Evolutionary conservation across 371 early-diverging fungal species (phyloP).

Genomic region (Phascolomyces articulosus): DNA sequence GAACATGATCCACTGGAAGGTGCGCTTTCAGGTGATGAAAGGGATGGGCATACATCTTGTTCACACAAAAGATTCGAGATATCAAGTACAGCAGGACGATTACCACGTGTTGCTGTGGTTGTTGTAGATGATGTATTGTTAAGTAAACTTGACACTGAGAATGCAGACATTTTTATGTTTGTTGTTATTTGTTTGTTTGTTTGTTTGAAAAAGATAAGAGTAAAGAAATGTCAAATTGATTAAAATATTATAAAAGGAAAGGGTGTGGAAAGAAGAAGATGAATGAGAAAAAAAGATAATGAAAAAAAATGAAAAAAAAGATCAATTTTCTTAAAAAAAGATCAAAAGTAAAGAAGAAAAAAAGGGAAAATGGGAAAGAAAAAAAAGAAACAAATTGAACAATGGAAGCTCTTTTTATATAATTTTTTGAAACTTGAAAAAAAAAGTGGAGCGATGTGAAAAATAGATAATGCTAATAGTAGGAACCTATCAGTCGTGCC

Average conservation of each 20-base stretch:
- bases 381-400: background rate
- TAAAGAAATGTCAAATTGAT: no score
- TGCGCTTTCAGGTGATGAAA: conserved; percentile 26
- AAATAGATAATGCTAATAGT: background rate
- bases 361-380: background rate
- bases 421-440: background rate
- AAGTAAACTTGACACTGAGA: conserved; percentile 9
- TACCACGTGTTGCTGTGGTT: background rate
- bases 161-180: conserved; percentile 5
- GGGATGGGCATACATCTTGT: conserved; percentile 17
- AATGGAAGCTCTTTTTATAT: background rate
- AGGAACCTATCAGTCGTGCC: no score
- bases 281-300: no score
- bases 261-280: background rate
- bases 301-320: no score
- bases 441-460: background rate
- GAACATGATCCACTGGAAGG: conserved; percentile 26
- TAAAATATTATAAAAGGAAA: no score
- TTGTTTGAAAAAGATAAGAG: background rate
- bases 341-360: no score
- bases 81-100: conserved; percentile 40
- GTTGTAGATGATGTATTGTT: background rate
- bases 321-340: no score
- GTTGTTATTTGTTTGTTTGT: background rate
- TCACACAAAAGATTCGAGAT: conserved; percentile 34